These are phyloP conservation scores for Oidiodendron maius DNA, from an alignment of 495 filamentous ascomycete species.

Conservation along the genomic window DNA sequence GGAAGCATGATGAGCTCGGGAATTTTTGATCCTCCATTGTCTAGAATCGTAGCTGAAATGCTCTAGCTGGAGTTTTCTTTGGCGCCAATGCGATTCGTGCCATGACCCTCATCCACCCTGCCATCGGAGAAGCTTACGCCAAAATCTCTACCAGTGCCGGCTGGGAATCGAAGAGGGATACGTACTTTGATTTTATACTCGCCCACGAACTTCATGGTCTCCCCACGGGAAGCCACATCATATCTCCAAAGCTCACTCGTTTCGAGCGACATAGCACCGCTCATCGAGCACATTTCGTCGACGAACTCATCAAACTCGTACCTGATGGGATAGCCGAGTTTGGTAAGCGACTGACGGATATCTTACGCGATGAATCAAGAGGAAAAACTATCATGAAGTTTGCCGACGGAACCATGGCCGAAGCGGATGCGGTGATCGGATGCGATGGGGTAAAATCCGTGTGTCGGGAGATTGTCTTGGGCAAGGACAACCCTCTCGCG, in stretches of 20 bases:
- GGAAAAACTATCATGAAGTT: constrained; percentile 34
- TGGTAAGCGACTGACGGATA: constrained; percentile 27
- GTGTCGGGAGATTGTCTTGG: constrained; percentile 39
- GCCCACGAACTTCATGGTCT: constrained; percentile 19
- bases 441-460: constrained; percentile 55
- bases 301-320: constrained; percentile 50
- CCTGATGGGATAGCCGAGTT: constrained; percentile 41
- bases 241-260: constrained; percentile 20
- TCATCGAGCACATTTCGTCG: constrained; percentile 54
- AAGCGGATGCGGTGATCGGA: constrained; percentile 50
- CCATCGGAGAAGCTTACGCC: constrained; percentile 33
- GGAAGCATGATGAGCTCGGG: too few relatives aligned
- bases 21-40: too few relatives aligned
- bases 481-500: constrained; percentile 22
- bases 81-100: constrained; percentile 53
- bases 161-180: constrained; percentile 11
- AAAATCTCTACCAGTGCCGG: constrained; percentile 16
- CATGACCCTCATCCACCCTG: constrained; percentile 44
- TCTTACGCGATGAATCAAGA: constrained; percentile 13
- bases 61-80: constrained; percentile 56
- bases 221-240: constrained; percentile 7
- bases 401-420: constrained; percentile 44
- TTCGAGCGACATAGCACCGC: constrained; percentile 26
- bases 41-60: too few relatives aligned
- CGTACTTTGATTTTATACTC: too few relatives aligned